Evolutionary conservation across 2,329 filamentous ascomycete species (phyloP), one percentile per base, ranked within the genome.

Genomic region (Trichoderma afroharzianum): DNA sequence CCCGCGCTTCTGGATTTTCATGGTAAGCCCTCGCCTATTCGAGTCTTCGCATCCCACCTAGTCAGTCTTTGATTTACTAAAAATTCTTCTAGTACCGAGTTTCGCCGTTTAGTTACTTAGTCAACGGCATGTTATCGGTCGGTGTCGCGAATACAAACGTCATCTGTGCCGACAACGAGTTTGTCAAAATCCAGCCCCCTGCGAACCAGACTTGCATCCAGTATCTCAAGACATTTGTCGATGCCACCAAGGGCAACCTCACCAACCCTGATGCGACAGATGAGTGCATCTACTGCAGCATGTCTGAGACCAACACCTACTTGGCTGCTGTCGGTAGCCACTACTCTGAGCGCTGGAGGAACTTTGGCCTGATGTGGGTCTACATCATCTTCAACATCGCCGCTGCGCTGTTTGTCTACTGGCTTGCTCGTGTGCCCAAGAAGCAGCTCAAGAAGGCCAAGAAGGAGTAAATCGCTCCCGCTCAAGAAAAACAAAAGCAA

Each of bases 21-120:
- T 94, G 90, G 73, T 74, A 70, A 71, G 73, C 7, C 8, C 28
- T 68, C 14, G 2, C 7, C 21, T 63, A 6, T 24, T 26, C 6
- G 47, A 26, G 26, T 57, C 8, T n/a, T 24, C 6, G 18, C 30
- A n/a, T 11, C 18, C 26, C 4, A 6, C 12, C 53, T 32, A 7
- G 5, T 3, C 12, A 3, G 21, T 6, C 7, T 4, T 14, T 8
- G 3, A 4, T 14, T 32, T 61, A 58, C 61, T 73, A 39, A 72
- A 55, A 4, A 14, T 24, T 21, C 15, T 3, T 30, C 76, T 77
- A 78, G 77, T 95, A 95, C 81, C 88, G 92, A 61, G 82, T 94
- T 63, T 94, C 91, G 0, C 94, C 94, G 0, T 92, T 97, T 76
- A 95, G 92, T 0, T 97, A 97, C 79, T 83, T 96, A 18, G 88